Evolutionary conservation across 495 filamentous ascomycete species (phyloP), one percentile per base, ranked within the genome.

Genomic region (Neurospora sp.): DNA sequence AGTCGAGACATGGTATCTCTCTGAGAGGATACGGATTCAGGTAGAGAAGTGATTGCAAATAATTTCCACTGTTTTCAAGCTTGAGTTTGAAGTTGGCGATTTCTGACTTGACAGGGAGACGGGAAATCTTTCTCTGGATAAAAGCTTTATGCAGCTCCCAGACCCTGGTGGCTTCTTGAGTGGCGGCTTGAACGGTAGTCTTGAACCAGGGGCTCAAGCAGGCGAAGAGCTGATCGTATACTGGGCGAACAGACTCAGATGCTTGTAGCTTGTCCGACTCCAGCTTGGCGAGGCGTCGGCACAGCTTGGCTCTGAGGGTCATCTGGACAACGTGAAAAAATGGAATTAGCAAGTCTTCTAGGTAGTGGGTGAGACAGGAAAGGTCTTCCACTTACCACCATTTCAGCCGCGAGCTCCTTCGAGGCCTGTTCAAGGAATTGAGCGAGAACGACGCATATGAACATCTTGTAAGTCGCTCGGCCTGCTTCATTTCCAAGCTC

Each of bases 281-380:
- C 7, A 91, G 53, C 77, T 92, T 91, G 7, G 84, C 86, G 59
- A 91, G 79, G 16, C 90, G 88, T 39, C 89, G 86, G 72, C 86
- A 87, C 9, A 92, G 81, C 73, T 91, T 91, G 16, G 83, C 71
- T 45, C 71, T 86, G 0, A 89, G 80, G 12, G 27, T 65, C 53
- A 65, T 65, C 53, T 65, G 31, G 14, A 65, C 1, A 22, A 83
- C 82, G 20, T 79, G 74, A 1, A 76, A 65, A 38, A 68, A 1
- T 73, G 73, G 14, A 38, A 20, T 8, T 71, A 45, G 27, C 70
- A 70, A 10, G 8, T 12, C 4, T 22, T 10, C 8, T 61, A 37
- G n/a, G 44, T 20, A 4, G 68, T 65, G 3, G 16, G 27, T 10
- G 35, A 44, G 61, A 8, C 39, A 1, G 7, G 14, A 38, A 65